Base-by-base conservation (phyloP, 805 yeast species). In the Pichia kluyveri region DNA sequence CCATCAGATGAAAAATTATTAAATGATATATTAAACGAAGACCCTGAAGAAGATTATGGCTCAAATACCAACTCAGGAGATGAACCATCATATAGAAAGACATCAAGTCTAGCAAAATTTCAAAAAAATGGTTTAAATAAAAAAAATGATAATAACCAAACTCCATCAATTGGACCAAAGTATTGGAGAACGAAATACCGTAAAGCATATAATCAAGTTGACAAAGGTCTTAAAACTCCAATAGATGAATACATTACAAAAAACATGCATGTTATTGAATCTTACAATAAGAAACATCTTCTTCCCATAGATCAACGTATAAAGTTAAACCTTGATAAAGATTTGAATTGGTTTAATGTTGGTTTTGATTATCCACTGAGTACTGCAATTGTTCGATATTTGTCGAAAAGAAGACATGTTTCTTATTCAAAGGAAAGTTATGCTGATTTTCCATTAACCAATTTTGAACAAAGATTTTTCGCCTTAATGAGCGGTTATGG, bases 391-490 rank as follows among this genome's bases (percentile, higher is more conserved):
- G 38, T 50, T 11, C 40, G 50, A 8, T 55, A 54, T 36, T 34
- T 62, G 0, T 48, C 52, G 9, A 23, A 17, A 18, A 14, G 18
- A 19, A 42, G 43, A n/a, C 14, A 15, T 10, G 17, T 34, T 10
- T 3, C 37, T 4, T 34, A 34, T 34, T 12, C n/a, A 14, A 34
- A 34, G 17, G 37, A 34, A 14, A 34, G 37, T 15, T 34, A 12
- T 15, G 17, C n/a, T 15, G 18, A 2, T 14, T 34, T 43, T 18
- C 37, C 27, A 11, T 61, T 66, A 11, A 63, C 69, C 6, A 58
- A 60, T 7, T 60, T 58, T 37, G 70, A 67, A 43, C 55, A 55
- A 34, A 51, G 63, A 37, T 44, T 65, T 10, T 50, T 61, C 27
- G 54, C 67, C 0, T 46, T 66, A 18, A 50, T 61, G 39, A 47